Evolutionary conservation across 2,329 filamentous ascomycete species (phyloP), one percentile per base, ranked within the genome.

Genomic region (Curvularia eragrostidis): DNA sequence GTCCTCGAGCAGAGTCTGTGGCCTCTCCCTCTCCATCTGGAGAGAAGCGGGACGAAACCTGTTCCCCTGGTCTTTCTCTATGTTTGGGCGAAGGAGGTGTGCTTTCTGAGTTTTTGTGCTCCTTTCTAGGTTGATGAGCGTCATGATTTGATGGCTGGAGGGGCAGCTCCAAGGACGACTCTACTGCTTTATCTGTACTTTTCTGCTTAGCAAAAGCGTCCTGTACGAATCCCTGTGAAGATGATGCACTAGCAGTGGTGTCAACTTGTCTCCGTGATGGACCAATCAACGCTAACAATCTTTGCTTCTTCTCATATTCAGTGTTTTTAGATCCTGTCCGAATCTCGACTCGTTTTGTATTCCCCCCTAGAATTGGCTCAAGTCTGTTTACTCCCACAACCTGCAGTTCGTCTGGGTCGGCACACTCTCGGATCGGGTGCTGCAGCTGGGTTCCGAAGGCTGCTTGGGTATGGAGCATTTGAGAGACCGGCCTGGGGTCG

Each of bases 381-480:
- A 62, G 18, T 3, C 56, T 50, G 7, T 62, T 67, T 41, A 52
- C 50, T 7, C 63, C 63, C n/a, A 66, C 10, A 28, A 66, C 13
- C 1, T 53, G 52, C 9, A 56, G 52, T 0, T 62, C 61, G 8
- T 59, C 53, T 5, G 56, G 28, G 39, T 50, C n/a, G 7, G 28
- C 9, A 18, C 41, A 60, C 15, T 49, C n/a, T 10, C 50, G 52
- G 9, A 50, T 28, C 1, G 57, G 54, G n/a, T 60, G 63, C 13
- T 48, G 55, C 1, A 67, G 1, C 48, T 74, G 72, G 3, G 69
- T 72, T 13, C 48, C 66, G 47, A 65, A 71, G 0, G 65, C 53
- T 28, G 59, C 21, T 36, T 74, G 72, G 0, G 71, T 70, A 42
- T 65, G 44, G 8, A 58, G 55, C 13, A 21, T 23, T 39, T 73